Conservation (phyloP, 225 moss, liverwort and hornwort genomes). For the Pseudoscleropodium purum region DNA sequence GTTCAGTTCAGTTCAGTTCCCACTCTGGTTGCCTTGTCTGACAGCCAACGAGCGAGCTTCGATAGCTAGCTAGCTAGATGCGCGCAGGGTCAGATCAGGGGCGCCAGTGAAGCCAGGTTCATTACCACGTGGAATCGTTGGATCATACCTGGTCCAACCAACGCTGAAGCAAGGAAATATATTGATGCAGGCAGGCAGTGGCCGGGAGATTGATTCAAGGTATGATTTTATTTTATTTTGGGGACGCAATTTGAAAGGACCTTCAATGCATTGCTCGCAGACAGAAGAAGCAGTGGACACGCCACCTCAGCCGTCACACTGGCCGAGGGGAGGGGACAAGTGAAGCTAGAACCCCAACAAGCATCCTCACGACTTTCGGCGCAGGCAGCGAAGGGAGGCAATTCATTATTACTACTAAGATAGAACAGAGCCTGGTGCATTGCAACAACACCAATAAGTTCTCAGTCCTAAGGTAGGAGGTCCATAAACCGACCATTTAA, state of each 20-base stretch:
- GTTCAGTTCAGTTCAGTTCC: not conserved
- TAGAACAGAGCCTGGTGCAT: not conserved
- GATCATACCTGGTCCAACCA: not conserved
- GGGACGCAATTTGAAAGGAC: not conserved
- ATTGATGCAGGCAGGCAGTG: not conserved
- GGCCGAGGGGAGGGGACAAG: too few relatives aligned
- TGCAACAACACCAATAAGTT: not conserved
- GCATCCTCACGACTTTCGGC: not conserved
- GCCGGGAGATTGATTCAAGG: not conserved
- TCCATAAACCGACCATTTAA: too few relatives aligned
- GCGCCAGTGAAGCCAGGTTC: not conserved
- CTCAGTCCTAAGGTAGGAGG: too few relatives aligned
- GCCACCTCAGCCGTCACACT: not conserved
- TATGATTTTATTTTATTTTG: not conserved
- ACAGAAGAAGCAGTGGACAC: not conserved
- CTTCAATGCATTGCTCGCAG: not conserved
- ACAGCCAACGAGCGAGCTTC: not conserved
- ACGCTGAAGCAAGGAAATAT: not conserved
- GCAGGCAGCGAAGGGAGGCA: not conserved
- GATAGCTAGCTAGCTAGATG: not conserved
- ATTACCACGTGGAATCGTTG: not conserved
- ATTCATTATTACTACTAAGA: not conserved
- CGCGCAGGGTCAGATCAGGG: too few relatives aligned
- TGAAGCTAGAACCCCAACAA: not conserved
- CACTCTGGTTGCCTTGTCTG: not conserved